Evolutionary conservation across 768 basidiomycete genomes (phyloP), one percentile per base, ranked within the genome.

Genomic region (Dioszegia hungarica): DNA sequence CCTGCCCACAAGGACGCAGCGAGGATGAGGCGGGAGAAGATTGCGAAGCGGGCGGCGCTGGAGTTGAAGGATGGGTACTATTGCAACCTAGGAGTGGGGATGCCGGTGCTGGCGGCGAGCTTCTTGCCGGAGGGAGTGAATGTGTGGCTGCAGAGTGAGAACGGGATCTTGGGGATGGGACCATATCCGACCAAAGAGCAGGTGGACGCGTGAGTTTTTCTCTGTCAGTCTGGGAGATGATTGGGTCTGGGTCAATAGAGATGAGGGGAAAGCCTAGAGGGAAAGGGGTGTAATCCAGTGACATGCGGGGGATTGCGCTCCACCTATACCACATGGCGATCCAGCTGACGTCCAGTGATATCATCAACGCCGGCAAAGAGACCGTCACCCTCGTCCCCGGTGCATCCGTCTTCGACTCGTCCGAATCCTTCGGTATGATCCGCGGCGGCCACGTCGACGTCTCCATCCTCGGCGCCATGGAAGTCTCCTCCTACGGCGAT

Each of bases 401-500:
- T 24, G 89, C 91, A 27, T 87, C 92, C 3, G 79, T 91, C 8
- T 97, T 97, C 73, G 93, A 93, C 77, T 92, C 90, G 3, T 84
- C 84, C 66, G 92, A 95, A 77, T 92, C 90, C 2, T 97, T 97
- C 69, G 88, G 88, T 11, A 97, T 97, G 93, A 95, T 97, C 77
- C 88, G 93, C 51, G 93, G 93, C 41, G 93, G 93, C 5, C 93
- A 97, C 77, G 84, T 97, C 47, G 85, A 97, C 64, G 88, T 94
- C 44, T 85, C 91, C 6, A 93, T 97, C 70, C 84, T 97, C 46
- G 93, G 93, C 27, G 71, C 71, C 20, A 90, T 97, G 89, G 86
- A 97, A 81, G 93, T 97, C 46, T 91, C 90, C 1, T 85, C 88
- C 62, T 84, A 84, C 1, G 92, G 71, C 47, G 93, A 97, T 74